Base-by-base conservation (phyloP, 129 eudicot genomes). In the Dittrichia graveolens region DNA sequence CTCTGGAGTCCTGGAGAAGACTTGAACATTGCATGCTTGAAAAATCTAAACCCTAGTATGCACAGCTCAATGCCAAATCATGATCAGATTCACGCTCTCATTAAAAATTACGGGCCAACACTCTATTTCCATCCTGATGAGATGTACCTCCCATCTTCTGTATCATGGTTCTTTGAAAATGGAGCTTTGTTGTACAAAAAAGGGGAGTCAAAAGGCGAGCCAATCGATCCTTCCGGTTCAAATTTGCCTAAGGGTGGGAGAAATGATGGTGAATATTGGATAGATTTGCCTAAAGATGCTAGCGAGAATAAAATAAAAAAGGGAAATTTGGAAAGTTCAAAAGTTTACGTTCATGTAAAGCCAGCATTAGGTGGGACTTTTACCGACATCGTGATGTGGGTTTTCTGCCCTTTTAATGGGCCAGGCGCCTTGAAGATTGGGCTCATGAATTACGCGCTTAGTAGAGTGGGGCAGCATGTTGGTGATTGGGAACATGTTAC, bases 401-500 rank as follows among this genome's bases (percentile, higher is more conserved):
- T 94, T 13, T 93, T 93, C 75, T 85, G 86, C 62, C 98, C 98
- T 11, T 90, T 90, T 61, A 93, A 93, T 14, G 98, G 98, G 70
- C 98, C 96, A 0, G 96, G 83, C 37, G 80, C 87, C 7, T 38
- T 93, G 47, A 93, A 93, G 75, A 43, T 93, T 4, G 98, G 96
- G 55, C 67, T 82, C 44, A 81, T 86, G 86, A 87, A 85, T 63
- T 65, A 82, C 49, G 35, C 73, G 15, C 84, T 94, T 35, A 74
- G 84, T 43, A 84, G 78, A 75, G 75, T 90, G 3, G 99, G 99
- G 16, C 96, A 83, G 31, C 99, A 93, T 67, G 92, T 90, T 9
- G 85, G 98, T 5, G 98, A 93, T 65, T 93, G 98, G 98, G 98
- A 93, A 82, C 98, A 93, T 59, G 78, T 93, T 55, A 80, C 92